Base-by-base conservation (phyloP, 1,284 basidiomycete species). In the Leucoagaricus sp. region DNA sequence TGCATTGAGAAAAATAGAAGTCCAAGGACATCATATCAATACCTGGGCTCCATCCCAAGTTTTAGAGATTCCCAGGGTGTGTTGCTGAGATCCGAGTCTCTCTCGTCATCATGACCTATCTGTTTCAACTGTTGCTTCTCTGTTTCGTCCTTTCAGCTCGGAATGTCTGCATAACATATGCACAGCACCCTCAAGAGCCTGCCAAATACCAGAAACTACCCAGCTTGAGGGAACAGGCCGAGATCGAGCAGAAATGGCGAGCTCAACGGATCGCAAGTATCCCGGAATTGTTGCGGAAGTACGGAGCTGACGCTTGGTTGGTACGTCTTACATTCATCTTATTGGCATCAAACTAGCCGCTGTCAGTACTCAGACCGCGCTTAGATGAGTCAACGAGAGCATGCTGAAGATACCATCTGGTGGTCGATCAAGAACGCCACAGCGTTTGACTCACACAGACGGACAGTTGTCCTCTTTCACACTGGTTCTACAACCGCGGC, bases 371-470 rank as follows among this genome's bases (percentile, higher is more conserved):
- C 28, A 13, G 7, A 0, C n/a, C 33, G 25, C 19, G 17, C 41
- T 17, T 58, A 80, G 79, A 72, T 82, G 62, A 71, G 72, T 58
- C 75, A 78, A 67, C 70, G 78, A 44, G 81, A 84, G 61, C 77
- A 82, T 60, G 81, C 79, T 1, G 81, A 83, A 58, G 80, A 81
- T 62, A 78, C 80, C 1, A 69, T 80, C 21, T 82, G 81, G 75
- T 77, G 77, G 73, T 76, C 80, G 8, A 69, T 83, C 47, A 79
- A 79, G 57, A 73, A 76, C 57, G 76, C 80, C 5, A 79, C 78
- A 2, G 75, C 75, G 47, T 81, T 77, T 66, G 78, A 77, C 44
- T 73, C 77, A 1, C 78, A 81, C 50, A 70, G 82, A 19, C 72
- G 81, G 12, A 82, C 80, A 1, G 67, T 82, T 36, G 66, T 79